These are phyloP conservation scores for Cyphellophora attinorum DNA, from an alignment of 2,329 filamentous ascomycete species.

Conservation along the genomic window DNA sequence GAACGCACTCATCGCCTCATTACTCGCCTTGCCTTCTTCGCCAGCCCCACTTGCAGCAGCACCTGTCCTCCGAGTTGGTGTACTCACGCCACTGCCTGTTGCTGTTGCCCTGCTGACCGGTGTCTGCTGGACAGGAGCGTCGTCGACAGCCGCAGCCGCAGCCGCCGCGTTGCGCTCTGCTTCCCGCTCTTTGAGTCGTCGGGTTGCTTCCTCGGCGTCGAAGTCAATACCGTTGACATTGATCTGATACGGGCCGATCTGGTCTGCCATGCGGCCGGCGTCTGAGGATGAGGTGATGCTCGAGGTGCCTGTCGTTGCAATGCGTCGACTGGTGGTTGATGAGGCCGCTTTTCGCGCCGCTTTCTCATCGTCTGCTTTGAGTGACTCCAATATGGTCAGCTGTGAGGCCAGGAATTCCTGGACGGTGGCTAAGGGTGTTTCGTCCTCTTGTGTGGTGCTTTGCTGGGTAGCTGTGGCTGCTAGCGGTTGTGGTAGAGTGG, in stretches of 20 bases:
- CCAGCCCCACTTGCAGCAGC: not conserved
- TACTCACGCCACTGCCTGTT: conserved; percentile 1
- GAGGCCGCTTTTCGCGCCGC: conserved; percentile 17
- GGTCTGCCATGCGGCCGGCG: conserved; percentile 49
- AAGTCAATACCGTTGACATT: conserved; percentile 98
- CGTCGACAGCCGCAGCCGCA: conserved; percentile 1
- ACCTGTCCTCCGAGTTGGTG: conserved; percentile 1
- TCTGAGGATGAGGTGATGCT: not conserved
- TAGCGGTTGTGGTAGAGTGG: conserved; percentile 10
- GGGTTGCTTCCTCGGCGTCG: conserved; percentile 66
- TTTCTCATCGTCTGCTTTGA: conserved; percentile 46
- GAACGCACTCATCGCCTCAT: conserved; percentile 13
- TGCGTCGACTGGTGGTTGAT: not conserved
- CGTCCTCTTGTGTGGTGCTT: conserved; percentile 43
- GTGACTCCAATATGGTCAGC: conserved; percentile 61
- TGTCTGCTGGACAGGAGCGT: not conserved
- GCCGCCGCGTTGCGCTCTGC: conserved; percentile 7
- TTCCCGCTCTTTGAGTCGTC: conserved; percentile 15
- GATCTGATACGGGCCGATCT: conserved; percentile 91
- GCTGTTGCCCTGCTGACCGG: not conserved
- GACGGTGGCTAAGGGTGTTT: conserved; percentile 47
- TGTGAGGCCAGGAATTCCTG: conserved; percentile 71
- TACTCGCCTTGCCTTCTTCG: conserved; percentile 12
- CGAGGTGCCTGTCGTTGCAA: not conserved
- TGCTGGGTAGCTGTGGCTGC: conserved; percentile 12